phyloP scores from a whole-genome alignment of 257 asterid species.

The Knoxia roxburghii region DNA sequence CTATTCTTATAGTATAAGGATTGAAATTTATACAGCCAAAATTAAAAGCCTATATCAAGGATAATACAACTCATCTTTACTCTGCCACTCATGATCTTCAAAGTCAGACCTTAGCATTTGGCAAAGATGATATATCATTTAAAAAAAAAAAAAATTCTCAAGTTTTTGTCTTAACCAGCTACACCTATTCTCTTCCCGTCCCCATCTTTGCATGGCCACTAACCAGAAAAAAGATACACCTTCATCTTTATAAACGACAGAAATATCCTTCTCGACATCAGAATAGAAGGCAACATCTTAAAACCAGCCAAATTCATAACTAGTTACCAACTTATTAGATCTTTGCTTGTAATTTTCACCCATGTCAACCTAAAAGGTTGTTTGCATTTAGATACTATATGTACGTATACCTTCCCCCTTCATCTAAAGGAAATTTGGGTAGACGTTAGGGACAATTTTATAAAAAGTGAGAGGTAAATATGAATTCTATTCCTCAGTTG shows the following conservation, averaged over 20 bases:
- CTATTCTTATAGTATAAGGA: too few relatives aligned
- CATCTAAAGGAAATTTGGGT: too few relatives aligned
- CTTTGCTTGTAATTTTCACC: conserved; percentile 40
- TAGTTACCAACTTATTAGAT: conserved; percentile 19
- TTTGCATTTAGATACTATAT: too few relatives aligned
- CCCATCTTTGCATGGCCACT: conserved; percentile 88
- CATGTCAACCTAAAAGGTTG: conserved; percentile 26
- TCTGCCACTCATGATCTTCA: conserved; percentile 88
- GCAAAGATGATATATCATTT: conserved; percentile 86
- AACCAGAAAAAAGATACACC: conserved; percentile 60
- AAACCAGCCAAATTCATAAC: conserved; percentile 41
- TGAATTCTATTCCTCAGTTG: too few relatives aligned
- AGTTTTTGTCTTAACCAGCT: conserved; percentile 52
- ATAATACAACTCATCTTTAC: conserved; percentile 65
- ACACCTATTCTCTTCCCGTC: conserved; percentile 96
- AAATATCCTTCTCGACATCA: conserved; percentile 44
- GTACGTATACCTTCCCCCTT: too few relatives aligned
- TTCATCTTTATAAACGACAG: conserved; percentile 30
- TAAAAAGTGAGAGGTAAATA: too few relatives aligned
- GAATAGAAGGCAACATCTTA: conserved; percentile 35
- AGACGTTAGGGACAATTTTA: too few relatives aligned
- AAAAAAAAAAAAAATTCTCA: conserved; percentile 78
- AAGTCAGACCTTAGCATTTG: conserved; percentile 74
- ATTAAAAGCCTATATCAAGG: too few relatives aligned
- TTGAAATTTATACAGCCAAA: too few relatives aligned